Base-by-base conservation (phyloP, 2,329 filamentous ascomycete genomes). In the Sporothrix globosa region DNA sequence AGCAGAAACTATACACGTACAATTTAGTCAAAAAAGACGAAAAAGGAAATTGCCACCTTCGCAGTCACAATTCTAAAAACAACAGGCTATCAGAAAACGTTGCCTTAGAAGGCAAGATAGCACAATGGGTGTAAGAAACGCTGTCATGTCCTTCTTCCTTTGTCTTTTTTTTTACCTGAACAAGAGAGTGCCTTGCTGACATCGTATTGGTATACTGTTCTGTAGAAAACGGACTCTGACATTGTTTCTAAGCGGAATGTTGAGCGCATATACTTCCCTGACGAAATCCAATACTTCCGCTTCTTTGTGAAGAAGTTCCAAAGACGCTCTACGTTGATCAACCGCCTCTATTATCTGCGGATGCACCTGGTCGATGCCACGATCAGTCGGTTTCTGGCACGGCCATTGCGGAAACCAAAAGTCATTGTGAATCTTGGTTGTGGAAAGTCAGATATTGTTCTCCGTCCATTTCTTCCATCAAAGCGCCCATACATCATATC, bases 191-290 rank as follows among this genome's bases (percentile, higher is more conserved):
- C 10, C 27, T n/a, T 34, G n/a, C 30, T 39, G 10, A 67, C 10
- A 4, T 66, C 9, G 13, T 39, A 11, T 52, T 34, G 7, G n/a
- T 1, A 19, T 41, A 39, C 17, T 13, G 19, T 21, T 17, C 27
- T 44, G 11, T 19, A 92, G 87, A 97, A 93, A 71, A 97, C 97
- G 78, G 94, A 90, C 78, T 95, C 92, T 80, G 96, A 92, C 77
- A 97, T 97, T 75, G 90, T 94, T 19, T 97, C 93, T 17, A 97
- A 97, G 79, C 85, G 93, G 74, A 96, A 93, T 76, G 94, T 97
- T n/a, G 93, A 97, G 77, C 90, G 90, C 75, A 83, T 97, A 17
- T 97, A 97, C 79, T 90, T 92, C 77, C 85, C 90, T 19, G 76
- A 88, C 72, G 89, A 96, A 76, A 87, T 91, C 39, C 91, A 96